Conservation (phyloP, 768 basidiomycete genomes). For the Podaxis sp. region DNA sequence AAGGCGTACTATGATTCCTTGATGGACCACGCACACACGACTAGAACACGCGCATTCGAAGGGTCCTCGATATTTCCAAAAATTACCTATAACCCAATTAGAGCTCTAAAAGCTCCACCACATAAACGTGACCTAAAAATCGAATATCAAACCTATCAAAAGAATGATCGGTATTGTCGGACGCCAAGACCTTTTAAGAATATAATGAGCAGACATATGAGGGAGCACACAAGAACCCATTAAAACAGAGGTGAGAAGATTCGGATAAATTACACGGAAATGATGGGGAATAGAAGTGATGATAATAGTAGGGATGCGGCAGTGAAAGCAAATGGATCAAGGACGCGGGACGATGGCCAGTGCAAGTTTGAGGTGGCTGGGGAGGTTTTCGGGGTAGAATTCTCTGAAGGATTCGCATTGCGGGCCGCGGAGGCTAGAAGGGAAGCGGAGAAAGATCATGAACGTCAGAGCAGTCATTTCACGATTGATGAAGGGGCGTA, state of each 20-base stretch:
- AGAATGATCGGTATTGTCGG: neutral
- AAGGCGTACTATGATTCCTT: neutral
- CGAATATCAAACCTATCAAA: neutral
- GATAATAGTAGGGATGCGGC: neutral
- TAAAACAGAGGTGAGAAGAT: neutral
- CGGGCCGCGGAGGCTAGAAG: constrained; percentile 5
- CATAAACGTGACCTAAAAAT: neutral
- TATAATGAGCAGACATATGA: neutral
- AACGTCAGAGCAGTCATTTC: neutral
- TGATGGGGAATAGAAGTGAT: neutral
- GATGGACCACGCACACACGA: constrained; percentile 1
- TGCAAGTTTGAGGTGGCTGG: neutral
- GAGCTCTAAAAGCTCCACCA: neutral
- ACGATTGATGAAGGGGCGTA: constrained; percentile 15
- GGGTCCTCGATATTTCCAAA: neutral
- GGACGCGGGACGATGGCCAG: neutral
- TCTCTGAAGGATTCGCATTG: constrained; percentile 1
- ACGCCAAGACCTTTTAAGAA: neutral
- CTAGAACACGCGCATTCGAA: constrained; percentile 7
- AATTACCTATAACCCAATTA: neutral
- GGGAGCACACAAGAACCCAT: neutral
- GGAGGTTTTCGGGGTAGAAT: neutral
- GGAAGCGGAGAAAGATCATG: neutral
- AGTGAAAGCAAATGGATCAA: constrained; percentile 1
- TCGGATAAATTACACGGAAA: constrained; percentile 1